Evolutionary conservation across 202 grass and related monocot species (phyloP), one percentile per base, ranked within the genome.

Genomic region (Cymbopogon flexuosus): DNA sequence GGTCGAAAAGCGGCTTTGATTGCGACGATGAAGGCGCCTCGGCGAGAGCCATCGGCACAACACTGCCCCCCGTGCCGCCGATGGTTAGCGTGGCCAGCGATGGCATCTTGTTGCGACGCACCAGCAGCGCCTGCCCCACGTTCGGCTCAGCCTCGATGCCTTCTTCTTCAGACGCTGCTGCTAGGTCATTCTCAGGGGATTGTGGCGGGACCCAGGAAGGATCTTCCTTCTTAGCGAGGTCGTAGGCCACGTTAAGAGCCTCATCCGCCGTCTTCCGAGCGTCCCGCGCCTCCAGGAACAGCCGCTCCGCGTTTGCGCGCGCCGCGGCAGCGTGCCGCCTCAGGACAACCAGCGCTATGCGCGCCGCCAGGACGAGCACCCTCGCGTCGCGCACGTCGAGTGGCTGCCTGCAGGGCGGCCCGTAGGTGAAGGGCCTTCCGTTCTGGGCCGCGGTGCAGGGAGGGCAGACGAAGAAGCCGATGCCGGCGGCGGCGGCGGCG

Each of bases 381-480:
- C 36, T 74, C 46, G 70, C 19, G 5, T 0, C 58, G 9, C 46
- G 45, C 29, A 8, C 12, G 36, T 93, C 82, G 3, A 94, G 13
- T 2, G 60, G 15, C 56, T 4, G 7, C 1, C 13, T 3, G 63
- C 31, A 65, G 40, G 60, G 57, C 3, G 70, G 39, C 22, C 15
- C 34, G 73, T 78, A 88, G 77, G 81, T 81, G 80, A 88, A 86
- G 56, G 16, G 60, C n/a, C 10, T 22, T 2, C 87, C 81, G 0
- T 51, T 43, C 43, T 31, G n/a, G 15, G 78, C 27, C 0, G 89
- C 72, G 21, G 14, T 33, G 75, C 92, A 98, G 64, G 66, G 69
- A 39, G 92, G 86, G 69, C 95, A 97, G 52, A 93, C 47, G 77
- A 94, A 94, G 81, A 60, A 23, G 22, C 23, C 73, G 1, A n/a